A percentile compares a stretch with the other conserved stretches of the same genome.
Evolutionary conservation across 768 basidiomycete genomes (phyloP).

Genomic region (Tricholoma terreum): DNA sequence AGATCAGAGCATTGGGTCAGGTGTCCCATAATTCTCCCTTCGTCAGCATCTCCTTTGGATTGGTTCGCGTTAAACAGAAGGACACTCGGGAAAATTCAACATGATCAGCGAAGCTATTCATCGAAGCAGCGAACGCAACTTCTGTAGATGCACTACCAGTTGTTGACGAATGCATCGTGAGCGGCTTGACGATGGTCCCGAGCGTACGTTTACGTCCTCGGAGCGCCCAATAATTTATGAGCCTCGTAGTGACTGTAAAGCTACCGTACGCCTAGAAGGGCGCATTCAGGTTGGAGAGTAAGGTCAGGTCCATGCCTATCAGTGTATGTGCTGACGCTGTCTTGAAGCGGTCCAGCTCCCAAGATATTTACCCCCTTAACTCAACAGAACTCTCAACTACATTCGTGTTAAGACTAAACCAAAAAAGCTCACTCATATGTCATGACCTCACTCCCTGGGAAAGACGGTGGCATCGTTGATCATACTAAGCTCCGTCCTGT

Average conservation of each 20-base stretch:
- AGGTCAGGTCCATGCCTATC: constrained; percentile 31
- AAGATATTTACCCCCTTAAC: constrained; percentile 43
- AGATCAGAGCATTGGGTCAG: constrained; percentile 25
- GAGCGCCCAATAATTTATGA: constrained; percentile 3
- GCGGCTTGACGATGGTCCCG: constrained; percentile 51
- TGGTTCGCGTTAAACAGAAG: constrained; percentile 43
- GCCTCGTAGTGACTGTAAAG: constrained; percentile 41
- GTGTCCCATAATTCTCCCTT: constrained; percentile 64
- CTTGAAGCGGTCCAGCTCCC: constrained; percentile 44
- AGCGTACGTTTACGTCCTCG: constrained; percentile 40
- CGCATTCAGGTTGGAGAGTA: constrained; percentile 59
- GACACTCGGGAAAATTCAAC: constrained; percentile 66
- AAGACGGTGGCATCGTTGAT: constrained; percentile 42
- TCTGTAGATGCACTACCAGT: constrained; percentile 52
- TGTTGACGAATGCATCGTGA: constrained; percentile 57
- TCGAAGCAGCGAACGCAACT: constrained; percentile 54
- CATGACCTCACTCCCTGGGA: constrained; percentile 43
- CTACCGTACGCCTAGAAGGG: constrained; percentile 57
- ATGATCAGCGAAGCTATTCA: constrained; percentile 65
- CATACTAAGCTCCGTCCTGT: constrained; percentile 46
- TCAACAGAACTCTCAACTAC: constrained; percentile 38
- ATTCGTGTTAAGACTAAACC: constrained; percentile 52
- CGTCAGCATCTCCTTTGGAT: constrained; percentile 57
- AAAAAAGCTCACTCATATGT: constrained; percentile 52
- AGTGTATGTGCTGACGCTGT: constrained; percentile 5